Conservation (phyloP, 2,329 filamentous ascomycete genomes). For the Colletotrichum endophyticum region DNA sequence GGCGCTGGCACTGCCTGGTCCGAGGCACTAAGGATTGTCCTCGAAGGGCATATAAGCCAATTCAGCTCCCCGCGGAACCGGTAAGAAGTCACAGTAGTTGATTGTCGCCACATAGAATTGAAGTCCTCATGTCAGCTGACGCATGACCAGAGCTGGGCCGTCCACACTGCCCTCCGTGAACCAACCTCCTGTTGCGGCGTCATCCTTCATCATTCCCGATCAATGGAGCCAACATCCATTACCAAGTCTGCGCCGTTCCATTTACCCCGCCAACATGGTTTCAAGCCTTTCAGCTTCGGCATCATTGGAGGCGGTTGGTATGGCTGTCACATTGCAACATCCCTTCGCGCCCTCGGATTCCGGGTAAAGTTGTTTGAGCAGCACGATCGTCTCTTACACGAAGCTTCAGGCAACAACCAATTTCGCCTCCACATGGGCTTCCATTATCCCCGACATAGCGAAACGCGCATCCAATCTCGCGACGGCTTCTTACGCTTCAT, state of each 20-base stretch:
- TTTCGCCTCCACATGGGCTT: background rate
- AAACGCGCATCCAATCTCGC: background rate
- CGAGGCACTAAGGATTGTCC: background rate
- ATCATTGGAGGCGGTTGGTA: background rate
- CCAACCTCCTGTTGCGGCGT: background rate
- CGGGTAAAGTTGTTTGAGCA: background rate
- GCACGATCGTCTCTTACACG: background rate
- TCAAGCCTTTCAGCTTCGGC: background rate
- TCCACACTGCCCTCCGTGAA: background rate
- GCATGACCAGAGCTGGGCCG: background rate
- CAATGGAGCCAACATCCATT: background rate
- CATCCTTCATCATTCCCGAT: background rate
- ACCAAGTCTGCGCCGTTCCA: background rate
- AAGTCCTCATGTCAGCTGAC: background rate
- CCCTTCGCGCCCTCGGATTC: background rate
- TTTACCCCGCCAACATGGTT: background rate
- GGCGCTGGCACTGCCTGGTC: background rate
- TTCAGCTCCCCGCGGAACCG: background rate
- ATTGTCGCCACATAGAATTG: background rate
- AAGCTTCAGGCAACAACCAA: background rate
- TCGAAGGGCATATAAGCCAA: background rate
- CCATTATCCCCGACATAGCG: background rate
- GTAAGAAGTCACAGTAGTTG: background rate
- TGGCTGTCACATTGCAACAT: background rate
- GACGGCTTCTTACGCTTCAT: background rate